These are phyloP conservation scores for Elongisporangium anandrum DNA, from an alignment of 352 stramenopile species.

Conservation along the genomic window DNA sequence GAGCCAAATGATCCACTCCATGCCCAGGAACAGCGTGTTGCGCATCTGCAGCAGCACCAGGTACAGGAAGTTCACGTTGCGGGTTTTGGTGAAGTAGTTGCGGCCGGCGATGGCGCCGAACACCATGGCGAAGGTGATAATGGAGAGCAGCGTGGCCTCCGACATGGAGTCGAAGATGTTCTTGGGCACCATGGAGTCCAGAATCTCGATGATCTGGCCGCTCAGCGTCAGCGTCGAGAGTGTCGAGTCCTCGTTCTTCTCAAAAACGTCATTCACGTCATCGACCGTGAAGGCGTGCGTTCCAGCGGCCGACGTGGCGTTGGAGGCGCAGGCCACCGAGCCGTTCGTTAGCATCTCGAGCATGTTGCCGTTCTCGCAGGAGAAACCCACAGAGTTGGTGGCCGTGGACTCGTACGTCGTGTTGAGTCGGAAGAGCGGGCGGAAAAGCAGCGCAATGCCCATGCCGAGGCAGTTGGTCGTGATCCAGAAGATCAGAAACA, in stretches of 20 bases:
- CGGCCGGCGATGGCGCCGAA: conserved; percentile 51
- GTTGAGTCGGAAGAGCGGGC: conserved; percentile 43
- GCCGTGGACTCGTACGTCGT: conserved; percentile 9
- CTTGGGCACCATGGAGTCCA: conserved; percentile 30
- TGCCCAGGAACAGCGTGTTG: conserved; percentile 66
- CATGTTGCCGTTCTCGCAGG: conserved; percentile 37
- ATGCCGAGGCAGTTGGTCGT: conserved; percentile 44
- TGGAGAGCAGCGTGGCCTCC: conserved; percentile 30
- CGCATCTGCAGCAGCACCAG: conserved; percentile 57
- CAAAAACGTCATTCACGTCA: conserved; percentile 31
- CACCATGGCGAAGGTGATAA: conserved; percentile 42
- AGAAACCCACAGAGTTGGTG: conserved; percentile 39
- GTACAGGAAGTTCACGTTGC: conserved; percentile 60
- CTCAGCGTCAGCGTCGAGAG: conserved; percentile 15
- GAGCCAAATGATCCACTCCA: conserved; percentile 66
- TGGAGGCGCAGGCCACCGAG: conserved; percentile 8
- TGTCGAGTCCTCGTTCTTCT: conserved; percentile 3
- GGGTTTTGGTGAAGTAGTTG: conserved; percentile 56
- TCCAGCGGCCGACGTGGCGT: conserved; percentile 14
- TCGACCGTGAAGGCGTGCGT: conserved; percentile 17
- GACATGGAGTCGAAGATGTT: conserved; percentile 37
- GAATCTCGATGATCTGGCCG: conserved; percentile 18
- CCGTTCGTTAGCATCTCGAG: conserved; percentile 12
- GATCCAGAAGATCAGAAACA: conserved; percentile 60
- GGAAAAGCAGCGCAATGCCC: conserved; percentile 48